Base-by-base conservation (phyloP, 345 rosid genomes). In the Salix dunnii region DNA sequence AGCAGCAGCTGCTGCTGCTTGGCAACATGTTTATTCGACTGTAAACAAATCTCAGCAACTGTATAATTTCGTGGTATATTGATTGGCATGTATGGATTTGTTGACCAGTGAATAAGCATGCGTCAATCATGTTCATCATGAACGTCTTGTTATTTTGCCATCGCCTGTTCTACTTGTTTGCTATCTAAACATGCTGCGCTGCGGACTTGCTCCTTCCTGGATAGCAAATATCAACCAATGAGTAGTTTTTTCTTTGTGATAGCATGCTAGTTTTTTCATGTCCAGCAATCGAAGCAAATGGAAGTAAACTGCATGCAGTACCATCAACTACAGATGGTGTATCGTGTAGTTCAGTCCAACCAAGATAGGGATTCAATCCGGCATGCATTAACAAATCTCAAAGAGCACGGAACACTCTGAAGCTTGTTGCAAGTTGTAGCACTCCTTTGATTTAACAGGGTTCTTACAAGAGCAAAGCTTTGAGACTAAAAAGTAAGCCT, bases 271-370 rank as follows among this genome's bases (percentile, higher is more conserved):
- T 53, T 69, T 58, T 16, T 30, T 36, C 21, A 21, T 78, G 63
- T 77, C 55, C 88, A 93, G 98, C 93, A 90, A 83, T 77, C 64
- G 67, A 86, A 82, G 80, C 82, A 89, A 76, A 91, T 92, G 90
- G 92, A 93, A 74, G 87, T 76, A 16, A 91, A 93, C 70, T 89
- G 90, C 80, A 72, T 36, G 53, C 88, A 80, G n/a, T 77, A 88
- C 68, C 85, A 82, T 16, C 81, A 86, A 61, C 76, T 83, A 67
- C 92, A 81, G 84, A 81, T 70, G 76, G 76, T 77, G 58, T 91
- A 91, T 78, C 78, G 72, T 14, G 87, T 84, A 12, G 97, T 89
- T 51, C 98, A 96, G 76, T 92, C 97, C 2, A 85, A 30, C 81
- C 94, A 90, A 69, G 84, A 84, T 20, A 92, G 87, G 58, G 93